Conservation (phyloP, 768 basidiomycete species). For the Phaffia tasmanica region DNA sequence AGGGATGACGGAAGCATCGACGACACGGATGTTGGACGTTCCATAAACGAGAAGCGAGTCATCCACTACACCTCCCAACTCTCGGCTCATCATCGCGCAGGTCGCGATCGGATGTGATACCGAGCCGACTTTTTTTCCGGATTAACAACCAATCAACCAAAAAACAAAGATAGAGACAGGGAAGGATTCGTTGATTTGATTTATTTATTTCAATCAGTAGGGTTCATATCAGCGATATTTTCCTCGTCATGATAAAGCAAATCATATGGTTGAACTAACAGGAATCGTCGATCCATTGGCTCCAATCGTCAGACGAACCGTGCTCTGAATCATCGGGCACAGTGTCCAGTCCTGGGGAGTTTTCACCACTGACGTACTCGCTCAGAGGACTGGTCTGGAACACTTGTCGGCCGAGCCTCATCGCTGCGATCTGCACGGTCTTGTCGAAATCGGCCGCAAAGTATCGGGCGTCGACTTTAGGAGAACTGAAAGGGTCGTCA, state of each 20-base stretch:
- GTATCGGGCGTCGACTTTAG: slow-evolving; percentile 57
- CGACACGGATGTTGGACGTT: slow-evolving; percentile 49
- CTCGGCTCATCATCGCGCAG: slow-evolving; percentile 49
- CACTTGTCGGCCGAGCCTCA: slow-evolving; percentile 43
- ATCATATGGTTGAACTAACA: slow-evolving; percentile 29
- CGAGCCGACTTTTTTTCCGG: slow-evolving; percentile 32
- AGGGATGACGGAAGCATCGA: slow-evolving; percentile 51
- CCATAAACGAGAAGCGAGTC: slow-evolving; percentile 49
- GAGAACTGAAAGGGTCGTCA: slow-evolving; percentile 50
- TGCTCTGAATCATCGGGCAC: slow-evolving; percentile 41
- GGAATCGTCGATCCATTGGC: slow-evolving; percentile 42
- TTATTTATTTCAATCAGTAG: too few relatives aligned
- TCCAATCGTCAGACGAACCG: slow-evolving; percentile 45
- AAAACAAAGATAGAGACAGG: too few relatives aligned
- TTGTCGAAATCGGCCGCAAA: slow-evolving; percentile 47
- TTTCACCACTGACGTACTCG: slow-evolving; percentile 43
- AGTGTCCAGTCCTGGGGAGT: slow-evolving; percentile 41
- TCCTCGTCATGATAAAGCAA: background rate
- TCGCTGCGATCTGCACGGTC: slow-evolving; percentile 45
- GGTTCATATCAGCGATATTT: background rate
- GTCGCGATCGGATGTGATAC: slow-evolving; percentile 52
- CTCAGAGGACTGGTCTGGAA: slow-evolving; percentile 41
- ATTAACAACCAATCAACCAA: slow-evolving; percentile 24
- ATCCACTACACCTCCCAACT: slow-evolving; percentile 50
- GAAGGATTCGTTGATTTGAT: too few relatives aligned